phyloP scores from a whole-genome alignment of 164 flowering plant species.

The Platanus orientalis region DNA sequence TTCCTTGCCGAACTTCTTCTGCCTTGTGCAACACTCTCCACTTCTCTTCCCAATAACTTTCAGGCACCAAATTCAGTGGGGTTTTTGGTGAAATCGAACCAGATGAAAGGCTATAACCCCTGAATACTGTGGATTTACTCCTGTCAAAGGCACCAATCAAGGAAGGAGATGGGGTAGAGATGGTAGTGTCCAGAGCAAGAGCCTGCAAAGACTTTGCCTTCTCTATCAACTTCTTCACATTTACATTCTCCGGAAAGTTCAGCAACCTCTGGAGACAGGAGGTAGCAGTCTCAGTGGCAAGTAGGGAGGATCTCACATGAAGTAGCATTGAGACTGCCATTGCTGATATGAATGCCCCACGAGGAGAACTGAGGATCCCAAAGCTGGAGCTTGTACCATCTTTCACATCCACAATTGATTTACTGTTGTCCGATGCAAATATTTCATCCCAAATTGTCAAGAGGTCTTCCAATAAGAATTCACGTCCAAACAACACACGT shows the following conservation, averaged over 20 bases:
- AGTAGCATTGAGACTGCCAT: conserved; percentile 93
- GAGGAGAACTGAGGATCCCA: conserved; percentile 46
- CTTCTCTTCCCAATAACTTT: conserved; percentile 94
- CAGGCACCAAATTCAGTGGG: conserved; percentile 52
- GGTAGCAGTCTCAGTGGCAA: conserved; percentile 87
- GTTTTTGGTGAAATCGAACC: conserved; percentile 54
- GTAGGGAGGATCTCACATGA: conserved; percentile 72
- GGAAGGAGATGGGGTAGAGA: conserved; percentile 22
- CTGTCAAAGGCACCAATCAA: conserved; percentile 17
- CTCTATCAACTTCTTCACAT: conserved; percentile 53
- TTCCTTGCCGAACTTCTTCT: conserved; percentile 47
- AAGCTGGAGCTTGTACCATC: conserved; percentile 26
- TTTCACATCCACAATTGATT: conserved; percentile 20
- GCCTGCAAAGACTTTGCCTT: conserved; percentile 78
- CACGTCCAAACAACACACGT: conserved; percentile 88
- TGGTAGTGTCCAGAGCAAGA: conserved; percentile 48
- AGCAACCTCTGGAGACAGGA: conserved; percentile 78
- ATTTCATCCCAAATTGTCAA: conserved; percentile 89
- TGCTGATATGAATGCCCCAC: conserved; percentile 80
- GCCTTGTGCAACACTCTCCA: conserved; percentile 80
- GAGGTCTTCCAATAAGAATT: conserved; percentile 68
- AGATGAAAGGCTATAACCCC: conserved; percentile 46
- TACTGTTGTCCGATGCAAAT: conserved; percentile 59
- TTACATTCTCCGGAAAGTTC: conserved; percentile 62
- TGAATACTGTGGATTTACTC: conserved; percentile 35